Evolutionary conservation across 352 stramenopile species (phyloP).

Genomic region (Phytophthora chlamydospora): DNA sequence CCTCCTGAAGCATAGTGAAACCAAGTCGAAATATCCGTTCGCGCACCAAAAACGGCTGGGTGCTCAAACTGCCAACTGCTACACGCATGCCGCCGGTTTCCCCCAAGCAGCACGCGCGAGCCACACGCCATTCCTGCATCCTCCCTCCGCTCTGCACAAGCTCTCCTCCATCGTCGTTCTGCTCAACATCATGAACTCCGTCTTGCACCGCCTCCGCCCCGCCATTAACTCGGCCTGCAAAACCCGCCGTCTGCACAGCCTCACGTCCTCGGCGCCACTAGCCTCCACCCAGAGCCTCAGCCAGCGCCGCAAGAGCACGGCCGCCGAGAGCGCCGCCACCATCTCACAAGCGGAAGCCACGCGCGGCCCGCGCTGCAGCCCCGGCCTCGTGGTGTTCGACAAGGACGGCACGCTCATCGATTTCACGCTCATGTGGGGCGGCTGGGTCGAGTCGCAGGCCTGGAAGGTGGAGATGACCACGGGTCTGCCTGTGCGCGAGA

Average conservation of each 20-base stretch:
- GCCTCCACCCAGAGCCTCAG: conserved; percentile 8
- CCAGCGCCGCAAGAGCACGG: conserved; percentile 32
- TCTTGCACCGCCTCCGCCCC: conserved; percentile 16
- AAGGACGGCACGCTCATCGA: conserved; percentile 92
- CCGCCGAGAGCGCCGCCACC: conserved; percentile 29
- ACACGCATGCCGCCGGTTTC: conserved; percentile 11
- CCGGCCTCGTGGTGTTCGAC: conserved; percentile 87
- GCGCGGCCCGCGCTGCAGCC: conserved; percentile 48
- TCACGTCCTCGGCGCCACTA: conserved; percentile 8
- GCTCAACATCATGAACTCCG: conserved; percentile 19
- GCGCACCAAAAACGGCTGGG: conserved; percentile 25
- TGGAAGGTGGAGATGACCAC: conserved; percentile 90
- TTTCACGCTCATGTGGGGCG: conserved; percentile 91
- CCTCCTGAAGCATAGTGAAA: conserved; percentile 22
- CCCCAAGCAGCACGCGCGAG: no score
- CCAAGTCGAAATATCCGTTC: conserved; percentile 25
- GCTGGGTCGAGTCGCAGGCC: conserved; percentile 85
- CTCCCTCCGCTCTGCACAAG: conserved; percentile 4
- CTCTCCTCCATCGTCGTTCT: background rate
- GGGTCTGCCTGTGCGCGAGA: conserved; percentile 73
- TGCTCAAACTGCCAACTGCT: conserved; percentile 7
- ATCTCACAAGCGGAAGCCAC: conserved; percentile 33
- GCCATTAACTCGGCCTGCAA: conserved; percentile 6
- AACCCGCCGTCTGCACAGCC: conserved; percentile 12
- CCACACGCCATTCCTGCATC: conserved; percentile 22